Evolutionary conservation across 225 moss, liverwort and hornwort genomes (phyloP), one percentile per base, ranked within the genome.

Genomic region (Antitrichia curtipendula): DNA sequence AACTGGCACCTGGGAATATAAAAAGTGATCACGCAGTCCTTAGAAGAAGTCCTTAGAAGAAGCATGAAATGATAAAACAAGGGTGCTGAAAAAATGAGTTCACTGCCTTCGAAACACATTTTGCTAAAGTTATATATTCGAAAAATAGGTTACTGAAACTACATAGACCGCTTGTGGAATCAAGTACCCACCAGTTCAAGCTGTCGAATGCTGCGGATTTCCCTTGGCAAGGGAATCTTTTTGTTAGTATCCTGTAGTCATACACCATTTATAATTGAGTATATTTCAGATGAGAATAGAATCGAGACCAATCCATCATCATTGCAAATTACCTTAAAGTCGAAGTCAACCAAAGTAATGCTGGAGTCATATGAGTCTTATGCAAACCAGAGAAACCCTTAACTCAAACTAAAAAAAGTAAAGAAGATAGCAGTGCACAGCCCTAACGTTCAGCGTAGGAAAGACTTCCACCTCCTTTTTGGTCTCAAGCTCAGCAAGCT

Each of bases 401-500:
- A 73, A 79, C 28, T 75, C 59, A 29, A 61, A 86, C n/a, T 50
- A 80, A 81, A 58, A 65, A 41, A 75, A 34, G 80, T 19, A 79
- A 63, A n/a, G 62, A 38, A 29, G 36, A 45, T 29, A 86, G 73
- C 22, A 78, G 56, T 87, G 54, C 47, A 88, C 38, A 72, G 40
- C 58, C 52, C 27, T 60, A 81, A 45, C 10, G 34, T 60, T 50
- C 60, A 53, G 82, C n/a, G 25, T 31, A 58, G 43, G 76, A 72
- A 69, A 86, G 70, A 77, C 15, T 78, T 66, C 28, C 83, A 98
- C 98, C 96, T 97, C 97, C 87, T 94, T 97, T 81, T 85, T 93
- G 34, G 95, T 95, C 92, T 97, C 99, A 82, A 99, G 94, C 85
- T 99, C 99, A 75, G 99, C 99, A 61, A 99, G 95, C 88, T 89